phyloP scores from a whole-genome alignment of 192 early-diverging fungal species.

The Pecoramyces ruminantium region DNA sequence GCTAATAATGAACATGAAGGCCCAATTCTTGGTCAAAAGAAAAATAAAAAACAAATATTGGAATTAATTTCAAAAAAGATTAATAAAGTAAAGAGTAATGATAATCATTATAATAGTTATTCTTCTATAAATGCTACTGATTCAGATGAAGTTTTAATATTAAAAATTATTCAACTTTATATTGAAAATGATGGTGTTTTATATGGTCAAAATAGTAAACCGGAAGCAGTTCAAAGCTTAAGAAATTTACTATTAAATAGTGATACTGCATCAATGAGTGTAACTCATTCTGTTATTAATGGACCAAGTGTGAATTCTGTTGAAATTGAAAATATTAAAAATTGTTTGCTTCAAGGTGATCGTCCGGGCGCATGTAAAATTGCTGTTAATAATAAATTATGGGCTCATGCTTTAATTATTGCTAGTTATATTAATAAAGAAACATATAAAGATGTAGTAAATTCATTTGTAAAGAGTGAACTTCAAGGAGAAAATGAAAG shows the following conservation, averaged over 20 bases:
- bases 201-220: slow-evolving; percentile 13
- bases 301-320: neutral
- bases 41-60: slow-evolving; percentile 3
- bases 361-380: slow-evolving; percentile 17
- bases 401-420: slow-evolving; percentile 84
- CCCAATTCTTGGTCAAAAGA: slow-evolving; percentile 2
- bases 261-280: slow-evolving; percentile 17
- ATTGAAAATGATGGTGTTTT: slow-evolving; percentile 47
- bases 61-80: neutral
- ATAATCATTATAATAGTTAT: neutral
- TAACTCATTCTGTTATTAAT: neutral
- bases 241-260: slow-evolving; percentile 15
- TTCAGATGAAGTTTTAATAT: slow-evolving; percentile 21
- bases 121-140: neutral
- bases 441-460: slow-evolving; percentile 62
- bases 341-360: slow-evolving; percentile 15
- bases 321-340: slow-evolving; percentile 14
- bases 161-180: slow-evolving; percentile 39
- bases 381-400: slow-evolving; percentile 33
- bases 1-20: neutral
- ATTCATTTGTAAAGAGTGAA: slow-evolving; percentile 43
- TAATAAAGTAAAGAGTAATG: neutral
- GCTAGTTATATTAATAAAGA: slow-evolving; percentile 72
- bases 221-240: slow-evolving; percentile 25
- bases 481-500: slow-evolving; percentile 29